Evolutionary conservation across 2,329 filamentous ascomycete genomes (phyloP), one percentile per base, ranked within the genome.

Genomic region (Arthrobotrys pseudoclavata): DNA sequence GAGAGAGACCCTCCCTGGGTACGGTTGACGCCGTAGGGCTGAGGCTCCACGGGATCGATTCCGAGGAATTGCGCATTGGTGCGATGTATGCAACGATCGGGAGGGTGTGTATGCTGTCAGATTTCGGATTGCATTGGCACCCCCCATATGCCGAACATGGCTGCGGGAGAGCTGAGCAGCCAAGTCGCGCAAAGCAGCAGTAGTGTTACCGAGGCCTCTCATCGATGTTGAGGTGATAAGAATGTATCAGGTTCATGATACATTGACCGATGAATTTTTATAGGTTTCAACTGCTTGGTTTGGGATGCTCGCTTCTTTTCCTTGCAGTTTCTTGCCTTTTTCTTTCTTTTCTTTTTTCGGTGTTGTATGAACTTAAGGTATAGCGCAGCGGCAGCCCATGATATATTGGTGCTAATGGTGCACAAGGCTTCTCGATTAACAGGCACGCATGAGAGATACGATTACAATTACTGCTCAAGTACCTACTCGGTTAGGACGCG

Each of bases 11-110:
- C 68, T 63, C 4, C 75, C 75, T 26, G 68, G 68, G 26, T 72
- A 79, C 18, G 68, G 68, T 26, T 69, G 45, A 12, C 75, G 62
- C 22, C 69, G 61, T 34, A 79, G 29, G n/a, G 40, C 75, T 29
- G 75, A 79, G 18, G 69, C 75, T 18, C 75, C 75, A 7, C 75
- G 68, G 20, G 68, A 48, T 10, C 69, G 68, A 37, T 79, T 79
- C 18, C 68, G 61, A 50, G 75, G 75, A 29, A 68, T 66, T 47
- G 45, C 45, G 20, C 53, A 69, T 61, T 37, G 26, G 9, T 69
- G 42, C 18, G 75, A 72, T 69, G 75, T 74, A 47, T 79, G 69
- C 6, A 79, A 45, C 9, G 63, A 53, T 47, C 24, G 60, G 31
- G 57, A 50, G 6, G 37, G n/a, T 7, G 45, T 22, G 29, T 0